These are phyloP conservation scores for Drosera capensis DNA, from an alignment of 148 eudicot genomes.

Conservation along the genomic window DNA sequence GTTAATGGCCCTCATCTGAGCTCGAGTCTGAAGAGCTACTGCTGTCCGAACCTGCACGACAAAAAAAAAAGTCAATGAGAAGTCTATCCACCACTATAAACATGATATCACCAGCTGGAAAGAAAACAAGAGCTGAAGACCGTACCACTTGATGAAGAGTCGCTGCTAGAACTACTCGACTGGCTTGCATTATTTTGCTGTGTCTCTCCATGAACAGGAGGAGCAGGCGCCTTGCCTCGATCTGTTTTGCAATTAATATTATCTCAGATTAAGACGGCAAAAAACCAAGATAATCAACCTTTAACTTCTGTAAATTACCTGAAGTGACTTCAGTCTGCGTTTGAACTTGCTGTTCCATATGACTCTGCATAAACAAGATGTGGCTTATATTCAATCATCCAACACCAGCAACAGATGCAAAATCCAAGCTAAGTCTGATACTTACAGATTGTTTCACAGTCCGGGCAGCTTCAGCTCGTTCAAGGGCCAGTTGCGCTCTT, in stretches of 20 bases:
- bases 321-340: no score
- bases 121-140: conserved; percentile 2
- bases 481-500: conserved; percentile 62
- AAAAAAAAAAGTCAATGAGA: background rate
- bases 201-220: conserved; percentile 38
- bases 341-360: no score
- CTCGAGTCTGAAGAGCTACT: conserved; percentile 65
- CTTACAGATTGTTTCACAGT: conserved; percentile 23
- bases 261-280: background rate
- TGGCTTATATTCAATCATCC: background rate
- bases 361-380: no score
- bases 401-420: background rate
- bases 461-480: conserved; percentile 28
- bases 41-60: conserved; percentile 65
- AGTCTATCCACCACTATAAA: background rate
- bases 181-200: conserved; percentile 34
- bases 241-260: conserved; percentile 12
- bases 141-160: conserved; percentile 72
- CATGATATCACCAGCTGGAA: background rate
- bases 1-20: conserved; percentile 53
- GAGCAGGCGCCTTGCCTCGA: conserved; percentile 22
- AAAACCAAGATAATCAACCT: background rate
- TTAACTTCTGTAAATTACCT: no score
- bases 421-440: background rate
- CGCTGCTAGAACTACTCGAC: conserved; percentile 91